Evolutionary conservation across 129 eudicot genomes (phyloP).

Genomic region (Lonicera japonica): DNA sequence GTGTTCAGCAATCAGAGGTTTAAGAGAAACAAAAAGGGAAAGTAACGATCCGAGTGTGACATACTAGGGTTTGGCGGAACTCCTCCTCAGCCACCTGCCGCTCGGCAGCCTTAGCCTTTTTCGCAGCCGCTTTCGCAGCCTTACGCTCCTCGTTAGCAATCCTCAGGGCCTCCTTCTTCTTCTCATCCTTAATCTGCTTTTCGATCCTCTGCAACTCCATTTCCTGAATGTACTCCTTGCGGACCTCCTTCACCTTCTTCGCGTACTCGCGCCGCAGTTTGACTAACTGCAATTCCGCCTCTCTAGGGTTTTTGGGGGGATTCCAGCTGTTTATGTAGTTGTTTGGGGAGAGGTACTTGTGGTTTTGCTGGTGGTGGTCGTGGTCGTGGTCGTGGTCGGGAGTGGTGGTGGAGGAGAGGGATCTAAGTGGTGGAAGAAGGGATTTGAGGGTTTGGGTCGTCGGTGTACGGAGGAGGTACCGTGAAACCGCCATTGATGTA

Average conservation of each 20-base stretch:
- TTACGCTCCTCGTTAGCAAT: slow-evolving; percentile 57
- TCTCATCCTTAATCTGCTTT: slow-evolving; percentile 50
- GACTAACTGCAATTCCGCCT: slow-evolving; percentile 49
- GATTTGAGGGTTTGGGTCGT: background rate
- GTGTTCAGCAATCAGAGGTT: no score
- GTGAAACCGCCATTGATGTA: background rate
- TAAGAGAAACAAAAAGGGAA: no score
- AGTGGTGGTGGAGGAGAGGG: slow-evolving; percentile 12
- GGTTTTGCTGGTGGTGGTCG: slow-evolving; percentile 44
- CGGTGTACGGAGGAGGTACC: background rate
- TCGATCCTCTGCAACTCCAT: slow-evolving; percentile 69
- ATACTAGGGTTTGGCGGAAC: slow-evolving; percentile 61
- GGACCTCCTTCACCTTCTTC: slow-evolving; percentile 47
- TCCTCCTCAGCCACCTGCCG: slow-evolving; percentile 58
- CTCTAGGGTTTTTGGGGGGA: slow-evolving; percentile 52
- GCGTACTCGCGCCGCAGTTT: slow-evolving; percentile 66
- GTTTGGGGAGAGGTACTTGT: slow-evolving; percentile 50
- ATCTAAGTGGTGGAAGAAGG: slow-evolving; percentile 11
- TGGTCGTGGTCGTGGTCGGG: slow-evolving; percentile 28
- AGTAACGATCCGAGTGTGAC: background rate
- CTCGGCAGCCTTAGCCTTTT: slow-evolving; percentile 59
- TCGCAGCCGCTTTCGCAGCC: slow-evolving; percentile 53
- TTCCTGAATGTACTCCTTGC: slow-evolving; percentile 63
- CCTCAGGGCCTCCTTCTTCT: slow-evolving; percentile 55
- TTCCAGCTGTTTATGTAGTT: slow-evolving; percentile 61